phyloP scores from a whole-genome alignment of 2,329 filamentous ascomycete species.

The Myriosclerotinia duriaeana region DNA sequence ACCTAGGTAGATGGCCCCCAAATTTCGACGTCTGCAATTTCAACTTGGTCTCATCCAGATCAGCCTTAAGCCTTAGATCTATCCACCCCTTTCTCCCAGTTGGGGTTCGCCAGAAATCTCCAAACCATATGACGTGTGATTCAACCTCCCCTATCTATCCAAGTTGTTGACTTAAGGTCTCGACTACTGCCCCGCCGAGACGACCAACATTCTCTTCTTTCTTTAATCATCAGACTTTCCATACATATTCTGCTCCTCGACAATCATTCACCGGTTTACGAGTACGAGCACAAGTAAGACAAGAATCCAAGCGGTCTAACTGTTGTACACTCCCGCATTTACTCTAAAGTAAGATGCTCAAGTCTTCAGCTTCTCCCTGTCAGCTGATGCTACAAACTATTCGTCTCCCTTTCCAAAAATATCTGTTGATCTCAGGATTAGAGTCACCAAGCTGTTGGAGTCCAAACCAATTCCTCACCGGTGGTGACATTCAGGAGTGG shows the following conservation, averaged over 20 bases:
- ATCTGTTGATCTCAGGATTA: not conserved
- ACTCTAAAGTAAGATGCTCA: not conserved
- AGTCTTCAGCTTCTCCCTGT: not conserved
- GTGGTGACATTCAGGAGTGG: not conserved
- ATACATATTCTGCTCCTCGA: not conserved
- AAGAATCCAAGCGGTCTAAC: not conserved
- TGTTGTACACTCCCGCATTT: not conserved
- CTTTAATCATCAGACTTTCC: not conserved
- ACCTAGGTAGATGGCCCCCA: no score
- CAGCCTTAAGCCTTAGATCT: no score
- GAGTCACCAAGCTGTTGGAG: not conserved
- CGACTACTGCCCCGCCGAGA: not conserved
- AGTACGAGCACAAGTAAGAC: conserved; percentile 2
- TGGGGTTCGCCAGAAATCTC: not conserved
- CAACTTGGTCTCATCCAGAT: no score
- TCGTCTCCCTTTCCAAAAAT: not conserved
- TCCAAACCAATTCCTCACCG: not conserved
- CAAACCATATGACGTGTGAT: conserved; percentile 1
- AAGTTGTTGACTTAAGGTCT: not conserved
- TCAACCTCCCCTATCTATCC: not conserved
- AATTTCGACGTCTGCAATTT: no score
- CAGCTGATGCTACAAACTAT: not conserved
- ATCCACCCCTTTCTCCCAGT: no score
- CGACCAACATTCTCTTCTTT: not conserved
- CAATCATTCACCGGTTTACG: conserved; percentile 6